phyloP scores from a whole-genome alignment of 495 filamentous ascomycete genomes.

The Aspergillus avenaceus region DNA sequence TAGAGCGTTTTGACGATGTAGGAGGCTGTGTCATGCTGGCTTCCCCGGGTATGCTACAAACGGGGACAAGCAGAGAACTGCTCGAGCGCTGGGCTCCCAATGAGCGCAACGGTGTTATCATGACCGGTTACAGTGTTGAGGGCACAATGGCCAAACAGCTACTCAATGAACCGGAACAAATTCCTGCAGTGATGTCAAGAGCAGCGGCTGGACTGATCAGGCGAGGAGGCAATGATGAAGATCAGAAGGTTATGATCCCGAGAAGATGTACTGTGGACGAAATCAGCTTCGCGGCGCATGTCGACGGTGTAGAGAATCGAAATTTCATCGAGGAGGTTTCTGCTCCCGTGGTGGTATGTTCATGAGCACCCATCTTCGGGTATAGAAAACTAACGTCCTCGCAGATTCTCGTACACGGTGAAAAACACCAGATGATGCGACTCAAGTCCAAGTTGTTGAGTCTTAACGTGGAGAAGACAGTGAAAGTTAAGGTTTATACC shows the following conservation, averaged over 20 bases:
- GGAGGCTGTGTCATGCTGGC: conserved; percentile 96
- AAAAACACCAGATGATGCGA: conserved; percentile 97
- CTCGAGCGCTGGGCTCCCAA: conserved; percentile 94
- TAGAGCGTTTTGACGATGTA: conserved; percentile 94
- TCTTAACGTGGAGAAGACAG: conserved; percentile 72
- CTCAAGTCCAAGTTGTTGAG: conserved; percentile 92
- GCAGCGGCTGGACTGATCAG: conserved; percentile 54
- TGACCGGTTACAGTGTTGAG: conserved; percentile 97
- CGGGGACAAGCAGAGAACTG: conserved; percentile 85
- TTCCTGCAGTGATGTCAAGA: conserved; percentile 84
- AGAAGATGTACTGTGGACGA: conserved; percentile 88
- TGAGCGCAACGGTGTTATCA: conserved; percentile 91
- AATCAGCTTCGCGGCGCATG: conserved; percentile 91
- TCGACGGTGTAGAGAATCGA: conserved; percentile 91
- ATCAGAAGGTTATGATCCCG: conserved; percentile 86
- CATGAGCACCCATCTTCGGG: not conserved
- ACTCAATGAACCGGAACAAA: conserved; percentile 87
- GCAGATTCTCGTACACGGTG: conserved; percentile 92
- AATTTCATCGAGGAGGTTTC: conserved; percentile 92
- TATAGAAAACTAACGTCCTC: conserved; percentile 10
- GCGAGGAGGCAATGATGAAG: conserved; percentile 51
- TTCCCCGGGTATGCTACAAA: conserved; percentile 95
- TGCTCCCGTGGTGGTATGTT: conserved; percentile 84
- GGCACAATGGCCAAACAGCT: conserved; percentile 97
- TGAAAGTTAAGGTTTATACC: conserved; percentile 84